Percentiles rank a stretch among this genome's conserved stretches.
phyloP scores from a whole-genome alignment of 2,329 filamentous ascomycete genomes.

The Ploettnerulaceae sp. region DNA sequence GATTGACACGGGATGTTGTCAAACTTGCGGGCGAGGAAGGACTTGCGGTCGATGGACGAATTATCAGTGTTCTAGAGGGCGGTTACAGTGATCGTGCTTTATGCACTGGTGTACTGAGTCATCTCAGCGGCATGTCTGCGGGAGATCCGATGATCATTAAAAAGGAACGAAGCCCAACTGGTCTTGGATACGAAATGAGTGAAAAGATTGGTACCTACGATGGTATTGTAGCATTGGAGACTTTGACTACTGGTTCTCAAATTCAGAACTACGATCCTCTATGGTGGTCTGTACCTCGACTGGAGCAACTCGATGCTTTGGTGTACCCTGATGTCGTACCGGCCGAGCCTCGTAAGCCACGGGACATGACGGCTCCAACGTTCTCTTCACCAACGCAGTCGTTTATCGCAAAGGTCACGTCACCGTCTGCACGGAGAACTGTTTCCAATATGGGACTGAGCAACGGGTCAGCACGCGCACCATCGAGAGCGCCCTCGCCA shows the following conservation, averaged over 20 bases:
- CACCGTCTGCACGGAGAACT: slow-evolving; percentile 59
- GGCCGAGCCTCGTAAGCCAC: slow-evolving; percentile 48
- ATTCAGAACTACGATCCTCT: slow-evolving; percentile 54
- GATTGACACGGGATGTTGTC: slow-evolving; percentile 81
- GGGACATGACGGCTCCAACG: slow-evolving; percentile 56
- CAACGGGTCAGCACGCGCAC: slow-evolving; percentile 37
- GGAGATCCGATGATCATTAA: slow-evolving; percentile 40
- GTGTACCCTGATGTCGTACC: slow-evolving; percentile 47
- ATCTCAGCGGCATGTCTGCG: slow-evolving; percentile 75
- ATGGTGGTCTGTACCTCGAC: slow-evolving; percentile 65
- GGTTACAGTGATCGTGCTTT: slow-evolving; percentile 93
- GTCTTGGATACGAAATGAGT: slow-evolving; percentile 55
- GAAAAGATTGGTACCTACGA: slow-evolving; percentile 44
- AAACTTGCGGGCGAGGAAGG: slow-evolving; percentile 75
- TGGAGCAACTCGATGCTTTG: slow-evolving; percentile 65
- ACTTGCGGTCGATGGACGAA: slow-evolving; percentile 71
- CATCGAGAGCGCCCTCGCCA: slow-evolving; percentile 50
- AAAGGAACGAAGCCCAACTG: slow-evolving; percentile 37
- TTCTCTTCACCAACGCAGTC: slow-evolving; percentile 87
- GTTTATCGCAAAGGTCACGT: slow-evolving; percentile 74
- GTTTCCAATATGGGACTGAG: slow-evolving; percentile 49
- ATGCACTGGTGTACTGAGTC: slow-evolving; percentile 82
- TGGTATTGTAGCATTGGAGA: slow-evolving; percentile 17
- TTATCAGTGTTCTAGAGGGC: slow-evolving; percentile 92
- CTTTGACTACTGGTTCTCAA: slow-evolving; percentile 9